phyloP scores from a whole-genome alignment of 805 yeast species.

The Metschnikowia kofuensis region DNA sequence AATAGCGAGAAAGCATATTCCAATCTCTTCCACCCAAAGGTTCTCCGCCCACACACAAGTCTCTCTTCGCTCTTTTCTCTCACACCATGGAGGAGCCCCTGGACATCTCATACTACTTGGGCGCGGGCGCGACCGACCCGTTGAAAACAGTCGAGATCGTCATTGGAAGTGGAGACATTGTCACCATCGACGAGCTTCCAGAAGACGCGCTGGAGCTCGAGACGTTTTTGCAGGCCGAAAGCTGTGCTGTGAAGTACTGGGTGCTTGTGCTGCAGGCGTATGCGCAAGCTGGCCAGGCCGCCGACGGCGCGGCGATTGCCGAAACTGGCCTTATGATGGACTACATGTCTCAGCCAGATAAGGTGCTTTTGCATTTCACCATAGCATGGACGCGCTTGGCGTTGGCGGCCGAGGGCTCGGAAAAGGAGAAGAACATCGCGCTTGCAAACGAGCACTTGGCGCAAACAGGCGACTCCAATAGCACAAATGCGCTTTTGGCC shows the following conservation, averaged over 20 bases:
- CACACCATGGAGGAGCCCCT: slow-evolving; percentile 16
- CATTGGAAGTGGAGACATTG: slow-evolving; percentile 72
- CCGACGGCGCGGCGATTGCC: slow-evolving; percentile 64
- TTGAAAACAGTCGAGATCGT: slow-evolving; percentile 60
- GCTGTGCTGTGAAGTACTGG: slow-evolving; percentile 78
- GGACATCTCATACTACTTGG: slow-evolving; percentile 33
- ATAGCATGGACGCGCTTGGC: slow-evolving; percentile 71
- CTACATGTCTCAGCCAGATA: slow-evolving; percentile 38
- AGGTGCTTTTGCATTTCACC: slow-evolving; percentile 55
- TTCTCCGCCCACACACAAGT: background rate
- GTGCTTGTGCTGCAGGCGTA: slow-evolving; percentile 78
- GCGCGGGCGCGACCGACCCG: slow-evolving; percentile 24
- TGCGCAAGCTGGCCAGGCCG: slow-evolving; percentile 53
- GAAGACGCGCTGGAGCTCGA: slow-evolving; percentile 86
- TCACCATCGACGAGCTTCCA: slow-evolving; percentile 82
- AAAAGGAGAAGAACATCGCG: slow-evolving; percentile 23
- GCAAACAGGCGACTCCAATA: slow-evolving; percentile 14
- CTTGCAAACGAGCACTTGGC: slow-evolving; percentile 25
- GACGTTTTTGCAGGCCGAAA: slow-evolving; percentile 75
- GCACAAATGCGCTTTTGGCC: slow-evolving; percentile 52
- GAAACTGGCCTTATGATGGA: slow-evolving; percentile 52
- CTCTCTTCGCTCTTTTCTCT: background rate
- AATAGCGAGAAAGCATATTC: background rate
- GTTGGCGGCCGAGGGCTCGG: slow-evolving; percentile 21
- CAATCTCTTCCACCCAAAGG: background rate